Base-by-base conservation (phyloP, 495 filamentous ascomycete genomes). In the Tuber indicum region DNA sequence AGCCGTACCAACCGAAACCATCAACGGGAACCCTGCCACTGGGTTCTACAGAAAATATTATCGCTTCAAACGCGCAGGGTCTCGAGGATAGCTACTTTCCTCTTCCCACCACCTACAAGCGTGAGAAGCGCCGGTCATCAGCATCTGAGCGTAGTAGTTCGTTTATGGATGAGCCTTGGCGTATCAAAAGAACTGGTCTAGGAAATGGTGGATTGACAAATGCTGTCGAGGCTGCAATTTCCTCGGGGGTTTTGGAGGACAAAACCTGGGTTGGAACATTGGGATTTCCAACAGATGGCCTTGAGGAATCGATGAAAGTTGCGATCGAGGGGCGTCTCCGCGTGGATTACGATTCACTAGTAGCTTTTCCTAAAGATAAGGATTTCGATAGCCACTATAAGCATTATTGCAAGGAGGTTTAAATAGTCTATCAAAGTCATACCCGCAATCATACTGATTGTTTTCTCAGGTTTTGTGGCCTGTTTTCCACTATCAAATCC, bases 401-500 rank as follows among this genome's bases (percentile, higher is more conserved):
- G 17, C 94, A 97, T 84, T 97, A 94, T 79, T 97, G 93, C 88
- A 97, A 97, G 72, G 82, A 84, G 75, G 81, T 83, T 72, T 72
- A 81, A 80, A 76, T 45, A 23, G 44, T 58, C 58, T 74, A 36
- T 23, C 26, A 74, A 44, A 12, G 69, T n/a, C 21, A 17, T n/a
- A 0, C 26, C n/a, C 10, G 17, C 17, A 26, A 42, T 52, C 7
- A 73, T 41, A 39, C 39, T 39, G 46, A 69, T 44, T 58, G 32
- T 75, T 16, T 74, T 17, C 26, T 83, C 90, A 93, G 83, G 92
- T 94, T 71, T 88, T 95, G 36, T 94, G 92, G 92, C 92, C 92
- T 10, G 93, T 97, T 49, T 96, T 97, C 84, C 94, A 98, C 84
- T 97, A 98, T 84, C 93, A 96, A 84, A 96, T 97, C 77, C 94